Base-by-base conservation (phyloP, 2,329 filamentous ascomycete genomes). In the Neofusicoccum cordaticola region DNA sequence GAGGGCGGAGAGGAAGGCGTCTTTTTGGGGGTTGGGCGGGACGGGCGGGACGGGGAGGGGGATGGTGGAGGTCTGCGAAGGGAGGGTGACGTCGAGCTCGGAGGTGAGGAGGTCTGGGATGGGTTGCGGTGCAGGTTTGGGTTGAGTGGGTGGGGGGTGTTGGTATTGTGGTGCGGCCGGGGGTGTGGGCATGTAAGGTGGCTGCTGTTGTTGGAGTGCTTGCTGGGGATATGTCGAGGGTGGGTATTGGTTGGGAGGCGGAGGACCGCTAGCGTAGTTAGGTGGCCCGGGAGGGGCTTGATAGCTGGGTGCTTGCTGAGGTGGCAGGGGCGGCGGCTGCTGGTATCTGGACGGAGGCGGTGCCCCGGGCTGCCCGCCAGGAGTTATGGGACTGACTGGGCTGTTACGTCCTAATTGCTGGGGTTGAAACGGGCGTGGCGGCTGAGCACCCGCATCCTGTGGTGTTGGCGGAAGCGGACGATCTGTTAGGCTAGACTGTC, bases 11-110 rank as follows among this genome's bases (percentile, higher is more conserved):
- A 97, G 84, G 15, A 98, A 85, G 19, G 90, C 89, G 76, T 98
- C 93, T 75, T 97, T 97, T 78, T 98, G 92, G 0, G 95, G 95
- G 72, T 99, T 99, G 0, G 93, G 93, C 0, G 95, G 94, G 37
- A 97, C 92, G 0, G 94, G 93, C 0, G 95, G 94, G 0, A 92
- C 87, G 5, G 89, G 84, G 31, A 57, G 51, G 3, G 52, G 52
- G 34, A 84, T 31, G 77, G 83, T 31, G 77, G 82, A n/a, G 7
- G 68, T 70, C 66, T 78, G 79, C 6, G 80, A 80, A 11, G 85
- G 84, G 4, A 88, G 76, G 22, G 85, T 81, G 5, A 87, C 79
- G 66, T 88, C 84, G 63, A 89, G 86, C 0, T 86, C 85, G 19
- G 86, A 87, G 39, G 86, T 85, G 62, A 90, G 81, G 52, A 90